Base-by-base conservation (phyloP, 768 basidiomycete genomes). In the Macrocybe gigantea region DNA sequence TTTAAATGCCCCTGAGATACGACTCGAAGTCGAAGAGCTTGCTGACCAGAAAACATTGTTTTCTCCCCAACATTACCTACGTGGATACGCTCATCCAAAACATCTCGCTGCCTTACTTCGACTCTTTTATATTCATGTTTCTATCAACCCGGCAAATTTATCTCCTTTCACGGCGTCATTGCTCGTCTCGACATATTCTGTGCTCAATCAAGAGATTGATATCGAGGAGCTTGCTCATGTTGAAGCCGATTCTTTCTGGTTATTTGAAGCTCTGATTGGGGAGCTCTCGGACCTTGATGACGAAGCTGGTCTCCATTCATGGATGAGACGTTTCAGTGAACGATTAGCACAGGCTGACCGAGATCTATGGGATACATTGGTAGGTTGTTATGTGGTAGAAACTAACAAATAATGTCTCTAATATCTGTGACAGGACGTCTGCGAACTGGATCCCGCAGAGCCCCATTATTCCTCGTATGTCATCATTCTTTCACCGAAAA, bases 391-490 rank as follows among this genome's bases (percentile, higher is more conserved):
- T 22, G 22, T 48, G 35, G 12, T 45, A 47, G 44, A 8, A 7
- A 32, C 42, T 51, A 49, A 15, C 45, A n/a, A 40, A 35, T 49
- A 29, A 52, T 13, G 49, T 38, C 40, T 45, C 35, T 38, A 22
- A 22, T 22, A 22, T 22, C 22, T 22, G 22, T 22, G 22, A 13
- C 53, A 90, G 88, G 70, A 75, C 57, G 61, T 64, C 7, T 80
- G 79, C 53, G 83, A 86, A 1, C 67, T 91, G 6, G 82, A 86
- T 57, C 88, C 88, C 14, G 64, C 72, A 29, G 66, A 83, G 29
- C 88, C 88, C 2, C 86, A 90, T 65, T 90, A 87, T 62, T 88
- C 88, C 41, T 84, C 83, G 88, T 89, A 64, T 53, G 87, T 65
- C 13, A 38, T 39, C 35, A 35, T 43, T 47, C 40, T 13, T 37